Evolutionary conservation across 148 eudicot genomes (phyloP), one percentile per base, ranked within the genome.

Genomic region (Silene latifolia): DNA sequence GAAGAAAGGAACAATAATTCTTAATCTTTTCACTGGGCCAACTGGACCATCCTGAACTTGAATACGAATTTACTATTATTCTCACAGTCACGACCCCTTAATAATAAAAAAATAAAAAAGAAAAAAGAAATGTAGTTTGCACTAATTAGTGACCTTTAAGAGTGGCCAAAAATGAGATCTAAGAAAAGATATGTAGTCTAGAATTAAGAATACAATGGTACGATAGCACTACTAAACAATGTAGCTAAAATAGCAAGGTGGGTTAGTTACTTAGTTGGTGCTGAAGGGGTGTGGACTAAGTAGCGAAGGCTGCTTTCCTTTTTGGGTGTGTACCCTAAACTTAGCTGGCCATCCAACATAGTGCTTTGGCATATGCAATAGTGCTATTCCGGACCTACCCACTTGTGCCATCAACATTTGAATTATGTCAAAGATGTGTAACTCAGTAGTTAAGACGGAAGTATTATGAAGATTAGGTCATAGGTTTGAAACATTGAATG

Each of bases 311-410:
- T 72, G 42, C 18, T 63, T 63, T 63, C 44, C 63, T 58, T 35
- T 35, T 58, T 29, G 65, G 57, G 76, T 44, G 76, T 44, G 76
- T n/a, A n/a, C n/a, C 69, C 76, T 62, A 62, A 62, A 46, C 14
- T 19, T 14, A 15, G 14, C 4, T 18, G n/a, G 58, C 8, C 32
- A 3, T 7, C 58, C 39, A 8, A 46, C 72, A 29, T 13, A 72
- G 63, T 27, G 74, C 46, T 27, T 56, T 23, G 17, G 15, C 32
- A 2, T 5, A n/a, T 7, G 44, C 44, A 10, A 8, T 57, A 54
- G 25, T 54, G 62, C 14, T 0, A 1, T 35, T n/a, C 20, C 67
- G 11, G 19, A 63, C 32, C 39, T 23, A 63, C 39, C 7, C 18
- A 60, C 20, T 0, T 6, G 19, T 19, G 4, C 62, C 23, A 18